These are phyloP conservation scores for Camellia granthamiana DNA, from an alignment of 148 eudicot genomes.

Conservation along the genomic window DNA sequence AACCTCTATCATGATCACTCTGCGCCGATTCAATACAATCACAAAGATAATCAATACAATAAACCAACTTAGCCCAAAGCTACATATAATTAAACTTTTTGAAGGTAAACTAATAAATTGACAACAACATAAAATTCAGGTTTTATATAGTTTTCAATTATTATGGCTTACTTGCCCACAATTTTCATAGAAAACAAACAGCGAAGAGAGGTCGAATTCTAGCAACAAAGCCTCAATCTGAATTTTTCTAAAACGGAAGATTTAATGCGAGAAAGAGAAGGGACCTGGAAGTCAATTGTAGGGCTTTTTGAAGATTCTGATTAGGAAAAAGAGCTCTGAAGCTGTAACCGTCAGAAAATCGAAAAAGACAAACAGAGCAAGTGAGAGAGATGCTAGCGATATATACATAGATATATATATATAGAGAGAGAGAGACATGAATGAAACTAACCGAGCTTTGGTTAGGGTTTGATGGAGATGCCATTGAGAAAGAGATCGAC, in stretches of 20 bases:
- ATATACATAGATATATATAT: neutral
- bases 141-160: neutral
- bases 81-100: neutral
- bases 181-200: neutral
- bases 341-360: slow-evolving; percentile 17
- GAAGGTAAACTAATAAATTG: neutral
- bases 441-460: slow-evolving; percentile 13
- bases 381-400: too few relatives aligned
- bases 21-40: neutral
- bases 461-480: slow-evolving; percentile 21
- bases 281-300: slow-evolving; percentile 1
- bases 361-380: slow-evolving; percentile 1
- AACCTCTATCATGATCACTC: slow-evolving; percentile 25
- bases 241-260: neutral
- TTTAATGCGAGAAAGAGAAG: neutral
- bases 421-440: neutral
- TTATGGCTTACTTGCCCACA: neutral
- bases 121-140: neutral
- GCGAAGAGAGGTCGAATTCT: neutral
- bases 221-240: neutral
- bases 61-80: neutral
- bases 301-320: neutral
- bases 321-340: neutral
- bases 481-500: slow-evolving; percentile 16
- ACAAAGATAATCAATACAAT: neutral